These are phyloP conservation scores for Talaromyces sp. DNA, from an alignment of 2,329 filamentous ascomycete species.

Conservation along the genomic window DNA sequence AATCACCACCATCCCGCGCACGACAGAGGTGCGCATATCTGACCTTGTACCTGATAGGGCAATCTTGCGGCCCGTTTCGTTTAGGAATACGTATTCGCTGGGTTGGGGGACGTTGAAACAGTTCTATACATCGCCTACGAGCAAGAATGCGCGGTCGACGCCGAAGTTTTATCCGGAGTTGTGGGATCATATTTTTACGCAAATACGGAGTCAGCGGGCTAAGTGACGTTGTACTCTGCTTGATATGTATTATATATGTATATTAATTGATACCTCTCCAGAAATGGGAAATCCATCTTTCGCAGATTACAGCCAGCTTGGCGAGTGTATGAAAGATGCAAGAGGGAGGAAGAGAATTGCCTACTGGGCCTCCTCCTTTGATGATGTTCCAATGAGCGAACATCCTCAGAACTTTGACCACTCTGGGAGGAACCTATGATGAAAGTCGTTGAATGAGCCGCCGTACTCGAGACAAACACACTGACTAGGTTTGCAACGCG, in stretches of 20 bases:
- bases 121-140: constrained; percentile 41
- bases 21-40: constrained; percentile 41
- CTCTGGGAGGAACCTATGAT: neutral
- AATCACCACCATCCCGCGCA: constrained; percentile 42
- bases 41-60: constrained; percentile 39
- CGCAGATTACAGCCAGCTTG: neutral
- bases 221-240: neutral
- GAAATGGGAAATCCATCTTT: neutral
- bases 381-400: neutral
- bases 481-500: neutral
- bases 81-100: constrained; percentile 38
- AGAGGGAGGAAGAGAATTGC: neutral
- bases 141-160: constrained; percentile 36
- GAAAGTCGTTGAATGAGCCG: neutral
- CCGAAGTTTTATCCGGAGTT: constrained; percentile 42
- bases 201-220: constrained; percentile 32
- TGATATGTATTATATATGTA: neutral
- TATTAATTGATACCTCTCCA: constrained; percentile 9
- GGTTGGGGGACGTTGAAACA: constrained; percentile 36
- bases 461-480: neutral
- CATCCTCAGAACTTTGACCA: neutral
- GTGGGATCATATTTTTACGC: constrained; percentile 43
- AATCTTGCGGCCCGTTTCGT: constrained; percentile 39
- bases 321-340: neutral
- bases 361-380: neutral